Evolutionary conservation across 129 eudicot genomes (phyloP).

Genomic region (Heracleum sosnowskyi): DNA sequence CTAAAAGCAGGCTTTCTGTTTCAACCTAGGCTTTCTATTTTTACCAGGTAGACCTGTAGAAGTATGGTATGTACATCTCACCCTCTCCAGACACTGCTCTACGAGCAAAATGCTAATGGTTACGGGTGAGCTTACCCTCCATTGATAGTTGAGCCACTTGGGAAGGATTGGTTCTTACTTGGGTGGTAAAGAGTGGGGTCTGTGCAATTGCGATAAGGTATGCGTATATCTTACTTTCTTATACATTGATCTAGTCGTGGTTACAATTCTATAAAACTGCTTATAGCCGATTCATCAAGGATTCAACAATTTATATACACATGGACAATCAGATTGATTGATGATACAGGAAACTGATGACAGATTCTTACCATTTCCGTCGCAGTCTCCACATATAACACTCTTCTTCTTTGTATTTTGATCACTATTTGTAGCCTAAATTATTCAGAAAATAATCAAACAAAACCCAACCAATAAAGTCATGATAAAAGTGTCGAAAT

Average conservation of each 20-base stretch:
- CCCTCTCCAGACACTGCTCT: not conserved
- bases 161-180: not conserved
- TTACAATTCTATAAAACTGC: not conserved
- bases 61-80: not conserved
- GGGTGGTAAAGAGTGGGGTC: not conserved
- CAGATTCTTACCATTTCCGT: constrained; percentile 45
- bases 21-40: not conserved
- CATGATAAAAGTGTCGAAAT: not conserved
- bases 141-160: not conserved
- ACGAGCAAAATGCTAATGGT: not conserved
- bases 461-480: not conserved
- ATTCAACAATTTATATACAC: not conserved
- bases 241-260: not conserved
- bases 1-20: not conserved
- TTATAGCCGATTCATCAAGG: not conserved
- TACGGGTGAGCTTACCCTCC: not conserved
- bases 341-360: not conserved
- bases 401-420: constrained; percentile 37
- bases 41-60: too few relatives aligned
- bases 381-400: constrained; percentile 48
- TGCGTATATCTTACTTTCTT: too few relatives aligned
- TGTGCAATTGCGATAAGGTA: not conserved
- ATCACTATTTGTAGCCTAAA: constrained; percentile 16
- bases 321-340: not conserved
- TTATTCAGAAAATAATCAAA: not conserved